Conservation (phyloP, 2,329 filamentous ascomycete genomes). For the Monosporascus sp. region DNA sequence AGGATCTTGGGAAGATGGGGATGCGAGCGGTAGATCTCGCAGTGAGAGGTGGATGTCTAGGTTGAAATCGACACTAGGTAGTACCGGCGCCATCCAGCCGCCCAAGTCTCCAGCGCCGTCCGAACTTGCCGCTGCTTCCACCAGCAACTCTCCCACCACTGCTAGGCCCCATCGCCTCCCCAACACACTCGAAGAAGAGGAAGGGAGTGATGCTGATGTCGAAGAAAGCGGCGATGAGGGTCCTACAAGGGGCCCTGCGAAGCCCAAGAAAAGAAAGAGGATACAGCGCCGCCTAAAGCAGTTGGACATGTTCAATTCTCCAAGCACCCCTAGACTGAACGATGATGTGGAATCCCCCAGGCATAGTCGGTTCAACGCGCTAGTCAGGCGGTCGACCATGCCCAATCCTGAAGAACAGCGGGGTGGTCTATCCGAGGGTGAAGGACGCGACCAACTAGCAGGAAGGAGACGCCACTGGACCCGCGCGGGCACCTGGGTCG, state of each 20-base stretch:
- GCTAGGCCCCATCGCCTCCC: slow-evolving; percentile 43
- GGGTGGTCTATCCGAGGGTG: slow-evolving; percentile 68
- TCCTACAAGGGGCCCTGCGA: slow-evolving; percentile 36
- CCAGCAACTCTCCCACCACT: slow-evolving; percentile 42
- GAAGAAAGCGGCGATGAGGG: slow-evolving; percentile 84
- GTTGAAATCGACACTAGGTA: slow-evolving; percentile 64
- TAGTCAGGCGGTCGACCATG: slow-evolving; percentile 61
- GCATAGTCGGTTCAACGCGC: slow-evolving; percentile 44
- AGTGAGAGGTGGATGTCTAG: slow-evolving; percentile 70
- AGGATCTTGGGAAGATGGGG: slow-evolving; percentile 63
- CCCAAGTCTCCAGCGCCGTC: slow-evolving; percentile 33
- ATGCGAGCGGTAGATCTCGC: slow-evolving; percentile 51
- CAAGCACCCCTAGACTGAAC: slow-evolving; percentile 54
- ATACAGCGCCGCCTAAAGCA: slow-evolving; percentile 51
- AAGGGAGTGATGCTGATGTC: slow-evolving; percentile 70
- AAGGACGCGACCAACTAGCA: slow-evolving; percentile 59
- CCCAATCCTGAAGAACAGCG: slow-evolving; percentile 53
- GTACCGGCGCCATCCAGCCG: slow-evolving; percentile 41
- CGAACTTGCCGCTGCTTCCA: slow-evolving; percentile 32
- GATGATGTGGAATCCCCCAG: slow-evolving; percentile 36
- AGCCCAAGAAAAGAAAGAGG: slow-evolving; percentile 59
- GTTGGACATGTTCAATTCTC: slow-evolving; percentile 54
- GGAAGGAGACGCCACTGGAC: slow-evolving; percentile 49
- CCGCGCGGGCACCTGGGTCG: slow-evolving; percentile 55
- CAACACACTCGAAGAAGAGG: slow-evolving; percentile 47